These are phyloP conservation scores for Cytospora paraplurivora DNA, from an alignment of 2,329 filamentous ascomycete genomes.

Conservation along the genomic window DNA sequence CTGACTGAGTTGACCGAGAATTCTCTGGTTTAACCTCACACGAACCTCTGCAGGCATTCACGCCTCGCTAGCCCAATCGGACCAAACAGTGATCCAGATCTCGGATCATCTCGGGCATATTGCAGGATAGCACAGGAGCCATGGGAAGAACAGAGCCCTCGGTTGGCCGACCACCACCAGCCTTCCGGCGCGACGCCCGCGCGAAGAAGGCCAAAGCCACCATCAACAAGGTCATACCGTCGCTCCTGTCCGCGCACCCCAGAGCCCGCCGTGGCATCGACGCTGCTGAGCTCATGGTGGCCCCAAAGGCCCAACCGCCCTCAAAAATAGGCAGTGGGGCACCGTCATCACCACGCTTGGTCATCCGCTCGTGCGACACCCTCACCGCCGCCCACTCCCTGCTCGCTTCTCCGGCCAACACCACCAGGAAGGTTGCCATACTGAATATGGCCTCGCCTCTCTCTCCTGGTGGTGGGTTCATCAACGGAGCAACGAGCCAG, in stretches of 20 bases:
- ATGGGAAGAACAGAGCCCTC: slow-evolving; percentile 25
- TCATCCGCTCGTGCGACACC: slow-evolving; percentile 18
- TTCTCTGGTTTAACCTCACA: neutral
- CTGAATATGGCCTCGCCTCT: slow-evolving; percentile 49
- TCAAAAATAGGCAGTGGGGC: neutral
- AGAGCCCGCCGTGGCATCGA: slow-evolving; percentile 59
- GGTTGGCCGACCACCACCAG: slow-evolving; percentile 16
- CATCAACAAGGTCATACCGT: slow-evolving; percentile 61
- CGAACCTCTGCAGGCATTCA: neutral
- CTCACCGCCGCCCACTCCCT: slow-evolving; percentile 18
- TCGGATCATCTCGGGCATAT: neutral
- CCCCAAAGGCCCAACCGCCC: slow-evolving; percentile 33
- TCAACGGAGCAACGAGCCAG: slow-evolving; percentile 60
- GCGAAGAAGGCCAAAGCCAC: slow-evolving; percentile 59
- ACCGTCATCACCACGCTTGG: neutral
- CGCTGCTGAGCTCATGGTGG: slow-evolving; percentile 49
- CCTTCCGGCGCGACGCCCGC: slow-evolving; percentile 35
- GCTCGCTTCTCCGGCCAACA: slow-evolving; percentile 3
- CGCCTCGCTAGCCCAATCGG: neutral
- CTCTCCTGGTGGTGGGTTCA: slow-evolving; percentile 61
- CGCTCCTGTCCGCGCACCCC: slow-evolving; percentile 54
- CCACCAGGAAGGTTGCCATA: slow-evolving; percentile 8
- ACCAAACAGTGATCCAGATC: neutral
- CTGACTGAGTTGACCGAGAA: neutral
- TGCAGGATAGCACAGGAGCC: neutral